Conservation (phyloP, 768 basidiomycete species). For the Suillus placidus region DNA sequence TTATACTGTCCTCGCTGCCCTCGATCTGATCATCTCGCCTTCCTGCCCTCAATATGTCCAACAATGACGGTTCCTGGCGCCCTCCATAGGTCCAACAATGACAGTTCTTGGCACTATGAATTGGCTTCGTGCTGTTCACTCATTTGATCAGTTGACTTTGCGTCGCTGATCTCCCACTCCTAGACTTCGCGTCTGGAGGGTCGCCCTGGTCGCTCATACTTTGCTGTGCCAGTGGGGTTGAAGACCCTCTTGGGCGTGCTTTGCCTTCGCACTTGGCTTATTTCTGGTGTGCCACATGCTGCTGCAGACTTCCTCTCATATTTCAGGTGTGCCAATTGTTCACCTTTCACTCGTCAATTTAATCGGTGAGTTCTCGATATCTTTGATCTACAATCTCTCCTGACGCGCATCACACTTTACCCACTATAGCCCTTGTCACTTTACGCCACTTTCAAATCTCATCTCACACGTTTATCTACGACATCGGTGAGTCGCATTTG, state of each 20-base stretch:
- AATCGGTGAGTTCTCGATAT: not conserved
- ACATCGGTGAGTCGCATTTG: not conserved
- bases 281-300: not conserved
- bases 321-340: not conserved
- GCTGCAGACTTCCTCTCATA: not conserved
- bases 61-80: not conserved
- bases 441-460: not conserved
- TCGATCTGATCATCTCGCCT: too few species aligned
- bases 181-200: not conserved
- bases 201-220: not conserved
- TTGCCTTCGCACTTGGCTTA: not conserved
- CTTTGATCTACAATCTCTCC: not conserved
- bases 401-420: not conserved
- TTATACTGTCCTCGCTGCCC: not conserved
- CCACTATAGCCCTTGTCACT: not conserved
- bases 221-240: not conserved
- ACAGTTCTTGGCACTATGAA: not conserved
- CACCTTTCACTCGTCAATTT: not conserved
- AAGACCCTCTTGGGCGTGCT: not conserved
- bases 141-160: not conserved
- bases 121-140: not conserved
- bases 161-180: not conserved
- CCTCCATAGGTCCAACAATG: not conserved
- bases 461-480: not conserved
- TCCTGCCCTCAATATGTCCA: not conserved